A percentile compares a stretch with the other conserved stretches of the same genome.
These are phyloP conservation scores for Mangifera indica DNA, from an alignment of 345 rosid genomes.

Conservation along the genomic window DNA sequence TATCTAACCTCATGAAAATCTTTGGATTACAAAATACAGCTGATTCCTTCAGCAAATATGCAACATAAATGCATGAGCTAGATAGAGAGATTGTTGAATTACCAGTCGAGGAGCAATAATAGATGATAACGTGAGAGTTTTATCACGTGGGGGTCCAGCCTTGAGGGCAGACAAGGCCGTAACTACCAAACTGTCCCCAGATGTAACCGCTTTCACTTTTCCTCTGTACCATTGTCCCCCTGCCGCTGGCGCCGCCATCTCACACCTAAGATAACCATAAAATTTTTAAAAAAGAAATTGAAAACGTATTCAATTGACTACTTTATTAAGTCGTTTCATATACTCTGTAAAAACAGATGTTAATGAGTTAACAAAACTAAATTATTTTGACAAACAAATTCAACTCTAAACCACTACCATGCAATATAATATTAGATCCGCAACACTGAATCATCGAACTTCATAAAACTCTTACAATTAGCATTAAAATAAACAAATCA, in stretches of 20 bases:
- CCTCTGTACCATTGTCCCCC: slow-evolving; percentile 62
- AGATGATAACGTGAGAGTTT: slow-evolving; percentile 76
- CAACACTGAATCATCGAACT: not conserved
- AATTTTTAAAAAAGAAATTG: not conserved
- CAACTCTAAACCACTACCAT: not conserved
- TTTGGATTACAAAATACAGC: not conserved
- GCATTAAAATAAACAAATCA: not conserved
- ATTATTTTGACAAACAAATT: not conserved
- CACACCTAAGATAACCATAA: slow-evolving; percentile 31
- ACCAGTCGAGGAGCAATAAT: slow-evolving; percentile 85
- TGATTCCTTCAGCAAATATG: not conserved
- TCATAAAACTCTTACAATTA: not conserved
- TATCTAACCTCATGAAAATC: slow-evolving; percentile 1
- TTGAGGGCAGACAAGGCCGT: slow-evolving; percentile 56
- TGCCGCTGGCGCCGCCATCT: slow-evolving; percentile 46
- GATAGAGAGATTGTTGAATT: slow-evolving; percentile 7
- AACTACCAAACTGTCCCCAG: slow-evolving; percentile 86
- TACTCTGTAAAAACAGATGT: not conserved
- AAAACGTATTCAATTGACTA: not conserved
- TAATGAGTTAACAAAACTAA: not conserved
- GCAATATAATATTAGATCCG: slow-evolving; percentile 13
- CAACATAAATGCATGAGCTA: not conserved
- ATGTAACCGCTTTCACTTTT: slow-evolving; percentile 81
- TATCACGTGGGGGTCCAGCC: slow-evolving; percentile 81
- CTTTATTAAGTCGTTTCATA: not conserved